Conservation (phyloP, 768 basidiomycete genomes). For the Leccinum arenicola region DNA sequence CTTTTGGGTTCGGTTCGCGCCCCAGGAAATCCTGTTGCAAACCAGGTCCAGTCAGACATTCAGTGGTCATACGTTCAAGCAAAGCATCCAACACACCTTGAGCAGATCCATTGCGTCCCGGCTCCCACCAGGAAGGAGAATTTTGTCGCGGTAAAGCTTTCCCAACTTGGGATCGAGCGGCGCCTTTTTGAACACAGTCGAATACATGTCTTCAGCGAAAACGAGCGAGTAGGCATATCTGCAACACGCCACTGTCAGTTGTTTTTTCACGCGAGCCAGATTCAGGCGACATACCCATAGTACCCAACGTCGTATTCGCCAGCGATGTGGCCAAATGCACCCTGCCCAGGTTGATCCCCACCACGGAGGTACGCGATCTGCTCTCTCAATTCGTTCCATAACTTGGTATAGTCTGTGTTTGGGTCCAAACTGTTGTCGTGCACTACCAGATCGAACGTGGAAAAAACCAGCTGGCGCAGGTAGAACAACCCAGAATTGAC, state of each 20-base stretch:
- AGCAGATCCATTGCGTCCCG: conserved; percentile 78
- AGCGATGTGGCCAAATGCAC: conserved; percentile 70
- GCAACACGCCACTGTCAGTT: not conserved
- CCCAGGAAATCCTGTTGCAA: conserved; percentile 68
- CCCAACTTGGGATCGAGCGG: conserved; percentile 71
- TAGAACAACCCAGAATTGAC: conserved; percentile 82
- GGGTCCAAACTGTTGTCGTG: conserved; percentile 42
- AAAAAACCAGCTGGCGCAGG: conserved; percentile 72
- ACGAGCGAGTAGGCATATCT: conserved; percentile 74
- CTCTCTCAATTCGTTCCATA: conserved; percentile 77
- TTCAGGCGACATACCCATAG: conserved; percentile 44
- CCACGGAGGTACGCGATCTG: conserved; percentile 66
- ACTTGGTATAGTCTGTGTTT: conserved; percentile 64
- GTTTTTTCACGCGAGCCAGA: not conserved
- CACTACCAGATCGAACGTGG: conserved; percentile 25
- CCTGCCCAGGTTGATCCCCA: conserved; percentile 61
- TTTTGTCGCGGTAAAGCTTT: conserved; percentile 68
- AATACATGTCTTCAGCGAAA: conserved; percentile 56
- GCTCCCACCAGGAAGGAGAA: conserved; percentile 67
- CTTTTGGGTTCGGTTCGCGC: conserved; percentile 68
- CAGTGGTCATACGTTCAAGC: not conserved
- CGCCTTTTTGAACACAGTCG: conserved; percentile 77
- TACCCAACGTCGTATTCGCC: conserved; percentile 70
- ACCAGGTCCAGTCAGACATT: not conserved
- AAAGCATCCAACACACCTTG: conserved; percentile 40